phyloP scores from a whole-genome alignment of 169 alveolate species.

The Perkinsus chesapeaki region DNA sequence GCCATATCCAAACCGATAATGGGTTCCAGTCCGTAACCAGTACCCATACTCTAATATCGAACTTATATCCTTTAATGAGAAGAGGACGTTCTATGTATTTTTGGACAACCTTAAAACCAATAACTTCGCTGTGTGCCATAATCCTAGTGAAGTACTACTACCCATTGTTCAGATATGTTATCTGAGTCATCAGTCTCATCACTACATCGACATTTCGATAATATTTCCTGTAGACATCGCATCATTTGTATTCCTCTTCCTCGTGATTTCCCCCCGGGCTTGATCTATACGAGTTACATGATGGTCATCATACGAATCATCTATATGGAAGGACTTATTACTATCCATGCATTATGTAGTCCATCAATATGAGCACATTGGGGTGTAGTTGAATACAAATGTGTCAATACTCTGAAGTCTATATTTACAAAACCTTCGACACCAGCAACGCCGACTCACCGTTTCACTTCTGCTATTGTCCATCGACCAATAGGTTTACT shows the following conservation, averaged over 20 bases:
- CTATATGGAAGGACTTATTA: background rate
- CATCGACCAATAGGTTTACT: background rate
- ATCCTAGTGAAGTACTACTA: background rate
- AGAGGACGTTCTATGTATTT: constrained; percentile 60
- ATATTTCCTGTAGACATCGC: constrained; percentile 44
- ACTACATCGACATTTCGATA: background rate
- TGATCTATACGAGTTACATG: constrained; percentile 37
- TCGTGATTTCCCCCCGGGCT: constrained; percentile 64
- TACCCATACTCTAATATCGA: constrained; percentile 78
- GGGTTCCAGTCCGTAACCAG: constrained; percentile 68
- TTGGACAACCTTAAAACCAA: constrained; percentile 30
- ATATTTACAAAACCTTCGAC: too few species aligned
- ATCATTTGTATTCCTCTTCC: constrained; percentile 63
- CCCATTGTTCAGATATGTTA: background rate
- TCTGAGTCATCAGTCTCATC: background rate
- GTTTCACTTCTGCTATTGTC: background rate
- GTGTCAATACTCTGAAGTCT: background rate
- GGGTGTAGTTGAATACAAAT: background rate
- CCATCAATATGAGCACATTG: background rate
- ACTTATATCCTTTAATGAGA: constrained; percentile 38
- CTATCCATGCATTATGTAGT: background rate
- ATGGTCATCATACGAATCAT: background rate
- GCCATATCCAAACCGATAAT: constrained; percentile 56
- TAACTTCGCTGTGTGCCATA: background rate
- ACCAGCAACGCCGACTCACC: too few species aligned